Evolutionary conservation across 2,329 filamentous ascomycete species (phyloP).

Genomic region (Dryadomyces quercivorus): DNA sequence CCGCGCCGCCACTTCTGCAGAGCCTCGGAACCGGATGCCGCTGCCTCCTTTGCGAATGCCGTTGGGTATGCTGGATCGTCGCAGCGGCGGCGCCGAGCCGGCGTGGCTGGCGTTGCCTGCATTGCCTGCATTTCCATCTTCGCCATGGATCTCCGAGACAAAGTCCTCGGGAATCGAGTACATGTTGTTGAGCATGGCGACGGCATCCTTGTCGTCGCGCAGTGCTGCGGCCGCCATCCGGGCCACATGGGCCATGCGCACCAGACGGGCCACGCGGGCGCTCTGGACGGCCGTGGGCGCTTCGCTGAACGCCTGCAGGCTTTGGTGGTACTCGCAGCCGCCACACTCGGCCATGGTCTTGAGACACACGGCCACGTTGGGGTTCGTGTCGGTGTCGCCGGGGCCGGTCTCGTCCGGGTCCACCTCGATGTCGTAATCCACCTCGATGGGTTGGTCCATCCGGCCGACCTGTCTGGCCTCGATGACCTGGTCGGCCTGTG

Average conservation of each 20-base stretch:
- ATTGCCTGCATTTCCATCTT: not conserved
- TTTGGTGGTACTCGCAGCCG: too few relatives aligned
- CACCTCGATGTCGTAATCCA: not conserved
- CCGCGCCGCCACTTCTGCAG: slow-evolving; percentile 19
- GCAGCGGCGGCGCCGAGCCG: not conserved
- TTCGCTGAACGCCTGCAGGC: too few relatives aligned
- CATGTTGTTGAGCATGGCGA: not conserved
- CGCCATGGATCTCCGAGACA: not conserved
- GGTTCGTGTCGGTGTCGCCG: not conserved
- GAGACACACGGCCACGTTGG: not conserved
- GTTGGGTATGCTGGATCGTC: not conserved
- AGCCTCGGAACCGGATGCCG: slow-evolving; percentile 16
- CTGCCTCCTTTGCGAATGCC: slow-evolving; percentile 12
- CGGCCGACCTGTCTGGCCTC: not conserved
- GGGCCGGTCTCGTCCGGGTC: not conserved
- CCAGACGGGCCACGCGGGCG: not conserved
- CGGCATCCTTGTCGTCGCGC: not conserved
- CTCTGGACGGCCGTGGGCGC: not conserved
- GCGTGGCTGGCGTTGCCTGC: not conserved
- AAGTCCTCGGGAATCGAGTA: not conserved
- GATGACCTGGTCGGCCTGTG: slow-evolving; percentile 2
- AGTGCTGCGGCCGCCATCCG: not conserved
- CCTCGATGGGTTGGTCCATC: not conserved
- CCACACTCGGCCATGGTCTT: not conserved
- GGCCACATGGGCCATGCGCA: not conserved